phyloP scores from a whole-genome alignment of 805 yeast genomes.

The Ogataea paradorogensis region DNA sequence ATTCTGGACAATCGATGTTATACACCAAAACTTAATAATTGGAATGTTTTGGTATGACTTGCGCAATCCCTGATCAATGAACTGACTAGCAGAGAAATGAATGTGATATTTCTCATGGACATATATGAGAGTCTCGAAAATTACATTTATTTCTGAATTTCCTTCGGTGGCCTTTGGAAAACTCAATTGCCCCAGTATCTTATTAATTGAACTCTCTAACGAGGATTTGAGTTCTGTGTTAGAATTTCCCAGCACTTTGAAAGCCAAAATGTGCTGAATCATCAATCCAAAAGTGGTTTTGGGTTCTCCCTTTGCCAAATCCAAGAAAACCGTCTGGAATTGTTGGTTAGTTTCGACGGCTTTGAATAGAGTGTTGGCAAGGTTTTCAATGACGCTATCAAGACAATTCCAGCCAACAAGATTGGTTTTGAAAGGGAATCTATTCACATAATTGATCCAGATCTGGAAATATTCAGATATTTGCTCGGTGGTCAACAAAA shows the following conservation, averaged over 20 bases:
- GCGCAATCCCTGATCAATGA: slow-evolving; percentile 34
- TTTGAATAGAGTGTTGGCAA: slow-evolving; percentile 4
- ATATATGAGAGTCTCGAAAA: slow-evolving; percentile 29
- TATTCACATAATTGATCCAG: slow-evolving; percentile 10
- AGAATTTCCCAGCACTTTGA: slow-evolving; percentile 12
- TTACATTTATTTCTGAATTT: slow-evolving; percentile 32
- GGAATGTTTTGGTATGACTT: slow-evolving; percentile 47
- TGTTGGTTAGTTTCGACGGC: slow-evolving; percentile 7
- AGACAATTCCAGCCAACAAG: slow-evolving; percentile 25
- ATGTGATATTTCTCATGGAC: slow-evolving; percentile 12
- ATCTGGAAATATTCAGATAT: slow-evolving; percentile 9
- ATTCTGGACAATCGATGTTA: slow-evolving; percentile 24
- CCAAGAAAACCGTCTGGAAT: slow-evolving; percentile 4
- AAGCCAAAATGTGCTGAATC: slow-evolving; percentile 20
- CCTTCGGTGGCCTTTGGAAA: slow-evolving; percentile 47
- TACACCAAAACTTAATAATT: slow-evolving; percentile 36
- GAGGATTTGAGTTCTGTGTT: neutral
- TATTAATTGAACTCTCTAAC: slow-evolving; percentile 9
- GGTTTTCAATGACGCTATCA: slow-evolving; percentile 8
- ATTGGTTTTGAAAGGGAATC: slow-evolving; percentile 24
- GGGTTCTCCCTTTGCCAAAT: slow-evolving; percentile 4
- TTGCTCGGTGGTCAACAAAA: slow-evolving; percentile 7
- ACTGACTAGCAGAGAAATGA: slow-evolving; percentile 23
- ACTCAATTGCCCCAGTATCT: slow-evolving; percentile 24
- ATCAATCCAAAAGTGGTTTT: slow-evolving; percentile 7